phyloP scores from a whole-genome alignment of 495 filamentous ascomycete species.

The Penicillium samsonianum region DNA sequence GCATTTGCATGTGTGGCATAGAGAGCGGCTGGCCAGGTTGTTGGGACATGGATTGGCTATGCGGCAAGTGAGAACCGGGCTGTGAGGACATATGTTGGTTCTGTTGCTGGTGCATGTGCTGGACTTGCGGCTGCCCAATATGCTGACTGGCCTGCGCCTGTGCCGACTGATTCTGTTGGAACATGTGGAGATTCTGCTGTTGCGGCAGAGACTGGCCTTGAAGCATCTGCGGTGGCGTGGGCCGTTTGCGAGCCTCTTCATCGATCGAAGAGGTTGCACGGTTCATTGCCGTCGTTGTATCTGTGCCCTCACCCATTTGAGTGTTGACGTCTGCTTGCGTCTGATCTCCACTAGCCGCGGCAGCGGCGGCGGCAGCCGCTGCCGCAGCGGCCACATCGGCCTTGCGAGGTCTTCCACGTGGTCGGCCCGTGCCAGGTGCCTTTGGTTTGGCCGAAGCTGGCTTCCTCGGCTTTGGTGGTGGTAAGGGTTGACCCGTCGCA shows the following conservation, averaged over 20 bases:
- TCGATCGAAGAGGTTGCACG: conserved; percentile 27
- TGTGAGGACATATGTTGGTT: conserved; percentile 21
- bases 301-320: conserved; percentile 16
- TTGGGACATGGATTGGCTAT: conserved; percentile 14
- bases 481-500: conserved; percentile 30
- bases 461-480: conserved; percentile 22
- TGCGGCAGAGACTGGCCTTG: conserved; percentile 14
- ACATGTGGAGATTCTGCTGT: conserved; percentile 9
- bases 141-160: conserved; percentile 19
- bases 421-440: conserved; percentile 38
- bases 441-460: conserved; percentile 29
- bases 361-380: conserved; percentile 32
- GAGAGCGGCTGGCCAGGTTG: conserved; percentile 24
- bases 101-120: conserved; percentile 22
- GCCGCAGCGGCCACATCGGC: conserved; percentile 39
- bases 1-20: conserved; percentile 32
- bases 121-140: conserved; percentile 8
- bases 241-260: conserved; percentile 38
- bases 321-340: conserved; percentile 5
- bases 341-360: conserved; percentile 16
- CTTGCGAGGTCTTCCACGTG: conserved; percentile 44
- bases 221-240: conserved; percentile 32
- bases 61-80: conserved; percentile 14
- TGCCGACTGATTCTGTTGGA: conserved; percentile 14
- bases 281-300: conserved; percentile 31